phyloP scores from a whole-genome alignment of 192 early-diverging fungal genomes.

The Entomortierella chlamydospora region DNA sequence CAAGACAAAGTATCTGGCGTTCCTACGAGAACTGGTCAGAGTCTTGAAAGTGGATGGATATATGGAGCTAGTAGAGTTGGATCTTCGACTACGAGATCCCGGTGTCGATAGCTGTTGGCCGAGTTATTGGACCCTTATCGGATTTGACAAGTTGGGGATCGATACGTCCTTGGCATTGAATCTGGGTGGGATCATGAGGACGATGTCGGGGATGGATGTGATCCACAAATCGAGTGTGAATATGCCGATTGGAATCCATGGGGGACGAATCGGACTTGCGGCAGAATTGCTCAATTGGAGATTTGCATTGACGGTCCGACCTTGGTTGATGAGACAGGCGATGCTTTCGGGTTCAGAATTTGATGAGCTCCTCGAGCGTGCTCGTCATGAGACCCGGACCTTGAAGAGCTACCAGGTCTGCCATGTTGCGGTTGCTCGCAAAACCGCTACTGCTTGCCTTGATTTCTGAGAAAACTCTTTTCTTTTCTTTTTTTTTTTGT shows the following conservation, averaged over 20 bases:
- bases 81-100: conserved; percentile 30
- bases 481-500: conserved; percentile 10
- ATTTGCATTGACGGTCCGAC: conserved; percentile 33
- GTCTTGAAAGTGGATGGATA: conserved; percentile 49
- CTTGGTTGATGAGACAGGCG: conserved; percentile 52
- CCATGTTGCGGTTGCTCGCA: conserved; percentile 48
- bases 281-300: conserved; percentile 39
- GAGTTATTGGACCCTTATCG: conserved; percentile 52
- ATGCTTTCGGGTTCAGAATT: conserved; percentile 51
- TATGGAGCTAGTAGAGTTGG: conserved; percentile 48
- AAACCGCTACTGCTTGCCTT: conserved; percentile 2
- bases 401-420: conserved; percentile 49
- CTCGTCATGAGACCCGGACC: conserved; percentile 30
- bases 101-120: conserved; percentile 54
- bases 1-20: conserved; percentile 51
- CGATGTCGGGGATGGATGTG: conserved; percentile 45
- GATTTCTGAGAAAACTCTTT: neutral
- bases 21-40: conserved; percentile 37
- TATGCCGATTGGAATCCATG: conserved; percentile 50
- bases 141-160: conserved; percentile 49
- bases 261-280: conserved; percentile 35
- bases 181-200: conserved; percentile 48
- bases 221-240: conserved; percentile 37
- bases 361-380: conserved; percentile 45
- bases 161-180: conserved; percentile 46